Evolutionary conservation across 805 yeast genomes (phyloP).

Genomic region (Starmerella khaoyaiensis): DNA sequence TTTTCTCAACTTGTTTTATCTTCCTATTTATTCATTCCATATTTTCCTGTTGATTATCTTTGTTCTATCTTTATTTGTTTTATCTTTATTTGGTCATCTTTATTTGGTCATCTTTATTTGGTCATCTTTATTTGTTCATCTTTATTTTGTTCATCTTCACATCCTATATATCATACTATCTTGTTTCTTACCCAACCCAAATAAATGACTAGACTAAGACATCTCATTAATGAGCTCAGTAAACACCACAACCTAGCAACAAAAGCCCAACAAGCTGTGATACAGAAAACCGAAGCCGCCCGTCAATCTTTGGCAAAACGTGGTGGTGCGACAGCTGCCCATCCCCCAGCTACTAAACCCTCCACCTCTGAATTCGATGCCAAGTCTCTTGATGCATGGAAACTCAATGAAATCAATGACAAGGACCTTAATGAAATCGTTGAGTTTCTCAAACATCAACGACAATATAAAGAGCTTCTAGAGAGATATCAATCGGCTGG

Average conservation of each 20-base stretch:
- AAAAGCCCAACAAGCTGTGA: slow-evolving; percentile 9
- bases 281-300: slow-evolving; percentile 5
- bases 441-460: slow-evolving; percentile 54
- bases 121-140: too few relatives aligned
- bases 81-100: too few relatives aligned
- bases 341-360: slow-evolving; percentile 2
- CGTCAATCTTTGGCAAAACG: slow-evolving; percentile 3
- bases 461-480: slow-evolving; percentile 61
- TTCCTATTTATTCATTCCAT: too few relatives aligned
- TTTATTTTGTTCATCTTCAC: too few relatives aligned
- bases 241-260: slow-evolving; percentile 11
- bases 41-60: too few relatives aligned
- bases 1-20: too few relatives aligned
- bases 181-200: too few relatives aligned
- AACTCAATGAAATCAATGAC: slow-evolving; percentile 22
- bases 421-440: slow-evolving; percentile 35
- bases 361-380: slow-evolving; percentile 10
- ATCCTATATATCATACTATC: too few relatives aligned
- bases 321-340: slow-evolving; percentile 1
- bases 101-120: too few relatives aligned
- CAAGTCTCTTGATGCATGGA: slow-evolving; percentile 42
- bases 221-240: slow-evolving; percentile 9
- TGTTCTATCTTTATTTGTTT: too few relatives aligned
- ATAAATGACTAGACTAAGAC: too few relatives aligned
- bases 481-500: slow-evolving; percentile 76